These are phyloP conservation scores for Colletotrichum noveboracense DNA, from an alignment of 2,329 filamentous ascomycete species.

Conservation along the genomic window DNA sequence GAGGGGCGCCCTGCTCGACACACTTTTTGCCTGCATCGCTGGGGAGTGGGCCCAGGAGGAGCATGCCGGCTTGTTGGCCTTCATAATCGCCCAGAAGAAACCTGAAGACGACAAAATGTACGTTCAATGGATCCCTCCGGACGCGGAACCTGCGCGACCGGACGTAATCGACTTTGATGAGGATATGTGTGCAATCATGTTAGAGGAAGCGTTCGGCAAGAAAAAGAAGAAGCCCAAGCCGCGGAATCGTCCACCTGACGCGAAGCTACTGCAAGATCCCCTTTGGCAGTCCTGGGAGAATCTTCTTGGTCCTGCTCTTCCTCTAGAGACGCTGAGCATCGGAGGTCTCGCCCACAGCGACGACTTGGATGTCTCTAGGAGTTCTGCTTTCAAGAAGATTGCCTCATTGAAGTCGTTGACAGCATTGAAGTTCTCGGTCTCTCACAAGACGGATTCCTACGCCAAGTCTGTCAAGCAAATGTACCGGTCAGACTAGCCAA, in stretches of 20 bases:
- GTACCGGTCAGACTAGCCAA: fast-evolving
- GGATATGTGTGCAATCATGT: no score
- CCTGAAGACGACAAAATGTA: not conserved
- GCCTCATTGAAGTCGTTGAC: fast-evolving
- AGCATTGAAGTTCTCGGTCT: fast-evolving
- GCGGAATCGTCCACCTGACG: not conserved
- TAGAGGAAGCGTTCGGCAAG: not conserved
- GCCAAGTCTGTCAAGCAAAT: fast-evolving
- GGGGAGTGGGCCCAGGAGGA: not conserved
- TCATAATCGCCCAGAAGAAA: fast-evolving
- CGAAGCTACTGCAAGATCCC: not conserved
- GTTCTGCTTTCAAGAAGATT: not conserved
- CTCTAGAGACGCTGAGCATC: not conserved
- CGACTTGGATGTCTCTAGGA: no score
- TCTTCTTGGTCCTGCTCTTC: not conserved
- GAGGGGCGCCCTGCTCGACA: not conserved
- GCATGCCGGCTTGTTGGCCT: fast-evolving
- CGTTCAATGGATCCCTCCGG: fast-evolving
- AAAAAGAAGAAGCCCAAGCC: not conserved
- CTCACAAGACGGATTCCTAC: fast-evolving
- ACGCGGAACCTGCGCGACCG: not conserved
- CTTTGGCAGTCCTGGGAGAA: not conserved
- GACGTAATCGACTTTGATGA: not conserved
- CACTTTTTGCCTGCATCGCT: not conserved
- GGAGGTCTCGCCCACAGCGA: not conserved